phyloP scores from a whole-genome alignment of 1,139 yeast species.

The Geotrichum klebahnii region DNA sequence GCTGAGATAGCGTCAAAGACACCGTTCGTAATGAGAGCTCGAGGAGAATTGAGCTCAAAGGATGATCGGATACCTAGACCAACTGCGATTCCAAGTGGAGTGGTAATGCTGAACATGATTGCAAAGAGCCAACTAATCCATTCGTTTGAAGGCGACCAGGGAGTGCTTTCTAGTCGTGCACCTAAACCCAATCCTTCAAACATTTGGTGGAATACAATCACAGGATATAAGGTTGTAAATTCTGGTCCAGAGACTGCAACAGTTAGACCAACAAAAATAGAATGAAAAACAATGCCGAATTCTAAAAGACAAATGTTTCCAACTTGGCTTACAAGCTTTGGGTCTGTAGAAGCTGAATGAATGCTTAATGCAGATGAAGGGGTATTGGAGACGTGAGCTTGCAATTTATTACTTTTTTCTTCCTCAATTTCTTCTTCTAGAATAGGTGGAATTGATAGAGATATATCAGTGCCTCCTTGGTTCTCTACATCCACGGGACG shows the following conservation, averaged over 20 bases:
- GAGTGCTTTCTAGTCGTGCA: constrained; percentile 69
- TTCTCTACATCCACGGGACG: neutral
- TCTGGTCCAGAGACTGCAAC: constrained; percentile 72
- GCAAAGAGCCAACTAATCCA: constrained; percentile 59
- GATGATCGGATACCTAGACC: constrained; percentile 76
- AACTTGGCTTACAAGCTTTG: constrained; percentile 34
- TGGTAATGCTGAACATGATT: constrained; percentile 58
- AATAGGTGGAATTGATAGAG: neutral
- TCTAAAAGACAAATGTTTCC: constrained; percentile 61
- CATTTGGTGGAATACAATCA: constrained; percentile 81
- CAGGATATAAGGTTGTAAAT: constrained; percentile 71
- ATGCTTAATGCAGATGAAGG: neutral
- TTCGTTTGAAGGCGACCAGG: constrained; percentile 54
- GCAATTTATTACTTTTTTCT: too few species aligned
- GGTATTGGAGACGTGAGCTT: neutral
- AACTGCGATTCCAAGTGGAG: constrained; percentile 80
- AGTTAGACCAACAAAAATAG: constrained; percentile 72
- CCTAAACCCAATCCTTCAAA: constrained; percentile 94
- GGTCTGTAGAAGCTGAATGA: neutral
- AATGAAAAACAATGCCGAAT: constrained; percentile 77
- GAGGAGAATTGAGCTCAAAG: constrained; percentile 55
- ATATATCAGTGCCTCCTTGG: neutral
- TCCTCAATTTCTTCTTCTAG: constrained; percentile 5
- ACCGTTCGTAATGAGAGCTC: constrained; percentile 68
- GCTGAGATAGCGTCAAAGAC: constrained; percentile 78